These are phyloP conservation scores for Erythrophleum fordii DNA, from an alignment of 306 rosid genomes.

Conservation along the genomic window DNA sequence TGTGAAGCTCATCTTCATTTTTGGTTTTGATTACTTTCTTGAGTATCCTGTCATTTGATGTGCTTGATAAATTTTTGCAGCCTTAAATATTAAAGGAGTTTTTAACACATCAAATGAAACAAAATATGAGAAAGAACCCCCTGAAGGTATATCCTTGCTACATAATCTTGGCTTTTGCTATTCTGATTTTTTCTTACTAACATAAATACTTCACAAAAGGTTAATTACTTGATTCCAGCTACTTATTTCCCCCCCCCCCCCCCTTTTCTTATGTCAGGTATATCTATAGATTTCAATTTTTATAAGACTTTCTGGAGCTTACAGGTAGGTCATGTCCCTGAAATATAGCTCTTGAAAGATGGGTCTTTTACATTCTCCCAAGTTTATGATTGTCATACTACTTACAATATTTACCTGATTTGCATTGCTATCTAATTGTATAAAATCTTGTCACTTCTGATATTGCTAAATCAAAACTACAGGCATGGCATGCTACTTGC, in stretches of 20 bases:
- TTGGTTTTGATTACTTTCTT: constrained; percentile 35
- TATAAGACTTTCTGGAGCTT: constrained; percentile 98
- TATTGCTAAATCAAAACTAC: neutral
- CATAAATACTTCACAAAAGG: neutral
- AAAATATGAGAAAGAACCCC: constrained; percentile 90
- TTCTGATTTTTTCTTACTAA: constrained; percentile 13
- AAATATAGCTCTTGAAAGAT: constrained; percentile 24
- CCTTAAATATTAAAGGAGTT: constrained; percentile 96
- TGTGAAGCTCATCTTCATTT: constrained; percentile 27
- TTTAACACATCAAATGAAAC: constrained; percentile 97
- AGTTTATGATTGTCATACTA: constrained; percentile 16
- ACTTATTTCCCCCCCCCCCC: constrained; percentile 8
- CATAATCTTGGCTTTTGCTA: constrained; percentile 26
- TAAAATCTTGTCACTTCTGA: neutral
- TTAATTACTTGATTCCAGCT: constrained; percentile 10
- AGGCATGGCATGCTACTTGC: constrained; percentile 1
- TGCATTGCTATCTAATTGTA: constrained; percentile 9
- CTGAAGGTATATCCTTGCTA: constrained; percentile 62
- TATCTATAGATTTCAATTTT: constrained; percentile 97
- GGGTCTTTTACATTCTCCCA: constrained; percentile 9
- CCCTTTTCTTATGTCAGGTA: constrained; percentile 60
- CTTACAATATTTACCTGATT: neutral
- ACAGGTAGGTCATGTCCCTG: constrained; percentile 60
- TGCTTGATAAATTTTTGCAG: constrained; percentile 55
- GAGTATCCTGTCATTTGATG: constrained; percentile 27